Base-by-base conservation (phyloP, 2,329 filamentous ascomycete genomes). In the Cladosporium halotolerans region DNA sequence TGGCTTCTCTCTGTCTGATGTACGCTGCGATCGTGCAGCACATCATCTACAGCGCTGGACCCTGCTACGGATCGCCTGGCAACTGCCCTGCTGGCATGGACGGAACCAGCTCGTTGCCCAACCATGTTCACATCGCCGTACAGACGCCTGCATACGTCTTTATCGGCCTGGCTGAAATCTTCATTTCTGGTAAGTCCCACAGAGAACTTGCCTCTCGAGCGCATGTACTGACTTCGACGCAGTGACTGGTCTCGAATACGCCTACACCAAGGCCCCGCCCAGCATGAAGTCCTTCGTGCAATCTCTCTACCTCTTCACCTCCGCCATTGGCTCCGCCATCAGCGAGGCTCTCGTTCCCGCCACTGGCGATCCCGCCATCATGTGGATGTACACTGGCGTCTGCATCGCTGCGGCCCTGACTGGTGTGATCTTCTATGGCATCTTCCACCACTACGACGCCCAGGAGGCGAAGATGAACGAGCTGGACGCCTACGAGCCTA, bases 341-440 rank as follows among this genome's bases (percentile, higher is more conserved):
- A 81, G 79, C 2, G 79, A 84, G 60, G 78, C 83, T 1, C 71
- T 88, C 9, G 77, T 81, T 1, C 81, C 83, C 0, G 70, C 76
- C 4, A 79, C 81, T 6, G 77, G 76, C 54, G 81, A 89, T 64
- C 85, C 85, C 19, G 75, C 81, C 58, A 77, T 86, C 61, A 63
- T 84, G 55, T 86, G 82, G 81, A 79, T 88, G 76, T 67, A 67
- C 55, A 65, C 61, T 23, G 64, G 64, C 10, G 55, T 68, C 5
- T 54, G 58, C 10, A 44, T 63, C 23, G 11, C 44, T 5, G 55
- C 63, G 1, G 53, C 58, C 23, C 11, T 55, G 14, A 58, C 59
- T 16, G 62, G 58, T 8, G 43, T 60, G 13, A 19, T 65, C 39
- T 67, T 68, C 60, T 67, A 57, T 56, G 47, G 59, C 45, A 59